A percentile compares a stretch with the other conserved stretches of the same genome.
phyloP scores from a whole-genome alignment of 2,329 filamentous ascomycete species.

The Paracorniculantispora psalliotae region DNA sequence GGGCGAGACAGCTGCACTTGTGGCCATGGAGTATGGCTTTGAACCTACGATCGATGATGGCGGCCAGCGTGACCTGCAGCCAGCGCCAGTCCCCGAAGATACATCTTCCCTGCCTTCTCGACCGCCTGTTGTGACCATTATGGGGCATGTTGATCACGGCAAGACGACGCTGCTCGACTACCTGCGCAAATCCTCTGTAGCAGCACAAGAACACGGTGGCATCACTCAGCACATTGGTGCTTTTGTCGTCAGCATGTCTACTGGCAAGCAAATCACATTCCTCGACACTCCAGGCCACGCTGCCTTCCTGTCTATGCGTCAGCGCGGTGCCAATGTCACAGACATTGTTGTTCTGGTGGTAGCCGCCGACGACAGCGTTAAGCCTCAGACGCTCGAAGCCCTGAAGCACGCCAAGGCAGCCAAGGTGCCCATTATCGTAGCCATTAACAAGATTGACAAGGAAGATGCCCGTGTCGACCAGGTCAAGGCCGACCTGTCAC shows the following conservation, averaged over 20 bases:
- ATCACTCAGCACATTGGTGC: constrained; percentile 99
- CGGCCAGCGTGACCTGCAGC: constrained; percentile 63
- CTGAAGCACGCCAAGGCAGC: constrained; percentile 87
- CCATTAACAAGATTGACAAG: constrained; percentile 96
- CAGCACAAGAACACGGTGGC: constrained; percentile 85
- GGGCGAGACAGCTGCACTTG: constrained; percentile 81
- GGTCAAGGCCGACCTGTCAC: constrained; percentile 82
- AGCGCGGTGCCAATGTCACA: constrained; percentile 90
- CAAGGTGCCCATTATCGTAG: constrained; percentile 91
- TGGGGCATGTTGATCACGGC: constrained; percentile 98
- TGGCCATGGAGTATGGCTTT: constrained; percentile 89
- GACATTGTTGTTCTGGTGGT: constrained; percentile 96
- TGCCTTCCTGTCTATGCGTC: constrained; percentile 92
- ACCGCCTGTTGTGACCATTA: constrained; percentile 95
- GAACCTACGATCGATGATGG: constrained; percentile 72
- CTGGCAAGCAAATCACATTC: constrained; percentile 89
- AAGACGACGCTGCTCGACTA: constrained; percentile 96
- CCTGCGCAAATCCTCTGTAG: constrained; percentile 87
- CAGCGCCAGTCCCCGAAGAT: constrained; percentile 65
- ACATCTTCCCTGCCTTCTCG: constrained; percentile 62
- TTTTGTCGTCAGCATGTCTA: constrained; percentile 83
- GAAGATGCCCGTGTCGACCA: constrained; percentile 72
- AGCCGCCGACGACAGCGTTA: constrained; percentile 94
- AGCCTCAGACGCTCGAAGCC: constrained; percentile 93
- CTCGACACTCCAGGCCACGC: constrained; percentile 95